These are phyloP conservation scores for Pleurotus platypus DNA, from an alignment of 768 basidiomycete species.

Conservation along the genomic window DNA sequence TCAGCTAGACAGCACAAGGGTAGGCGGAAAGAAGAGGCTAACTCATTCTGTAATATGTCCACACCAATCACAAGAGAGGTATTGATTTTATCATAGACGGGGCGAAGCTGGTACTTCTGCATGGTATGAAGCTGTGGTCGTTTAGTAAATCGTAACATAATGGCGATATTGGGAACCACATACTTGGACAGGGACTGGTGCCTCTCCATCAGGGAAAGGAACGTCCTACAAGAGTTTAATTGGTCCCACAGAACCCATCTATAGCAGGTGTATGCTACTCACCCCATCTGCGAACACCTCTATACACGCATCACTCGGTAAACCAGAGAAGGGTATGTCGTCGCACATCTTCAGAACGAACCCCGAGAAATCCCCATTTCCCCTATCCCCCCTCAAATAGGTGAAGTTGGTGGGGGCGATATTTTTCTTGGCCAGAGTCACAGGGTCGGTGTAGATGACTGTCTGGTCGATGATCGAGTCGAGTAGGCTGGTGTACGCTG, in stretches of 20 bases:
- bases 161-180: not conserved
- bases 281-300: conserved; percentile 28
- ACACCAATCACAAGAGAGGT: not conserved
- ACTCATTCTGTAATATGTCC: not conserved
- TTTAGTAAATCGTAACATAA: too few relatives aligned
- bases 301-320: conserved; percentile 27
- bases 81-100: not conserved
- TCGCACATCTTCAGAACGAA: conserved; percentile 40
- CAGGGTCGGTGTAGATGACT: not conserved
- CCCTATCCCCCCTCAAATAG: conserved; percentile 26
- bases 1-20: too few relatives aligned
- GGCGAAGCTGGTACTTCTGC: not conserved
- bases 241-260: not conserved
- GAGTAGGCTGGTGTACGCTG: conserved; percentile 29
- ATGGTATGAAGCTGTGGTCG: not conserved
- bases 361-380: conserved; percentile 8
- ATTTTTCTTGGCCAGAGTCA: not conserved
- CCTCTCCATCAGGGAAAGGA: not conserved
- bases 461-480: conserved; percentile 29
- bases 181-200: not conserved
- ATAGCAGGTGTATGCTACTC: conserved; percentile 7
- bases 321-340: conserved; percentile 33
- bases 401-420: conserved; percentile 33
- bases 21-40: too few relatives aligned
- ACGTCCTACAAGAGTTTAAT: not conserved